phyloP scores from a whole-genome alignment of 305 asterid species.

The Withania somnifera region DNA sequence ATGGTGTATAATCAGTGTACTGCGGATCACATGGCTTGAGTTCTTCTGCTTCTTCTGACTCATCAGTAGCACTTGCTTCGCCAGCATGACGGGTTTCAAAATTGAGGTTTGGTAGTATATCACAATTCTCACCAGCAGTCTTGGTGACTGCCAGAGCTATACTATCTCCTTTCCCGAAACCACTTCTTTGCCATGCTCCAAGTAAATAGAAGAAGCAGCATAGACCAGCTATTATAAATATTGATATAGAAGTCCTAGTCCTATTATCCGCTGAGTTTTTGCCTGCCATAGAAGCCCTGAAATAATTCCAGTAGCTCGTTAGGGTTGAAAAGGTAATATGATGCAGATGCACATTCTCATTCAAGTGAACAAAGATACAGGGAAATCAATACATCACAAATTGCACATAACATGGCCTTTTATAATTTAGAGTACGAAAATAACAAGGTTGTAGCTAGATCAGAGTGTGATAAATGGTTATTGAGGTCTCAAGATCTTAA shows the following conservation, averaged over 20 bases:
- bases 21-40: conserved; percentile 55
- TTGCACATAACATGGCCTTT: neutral
- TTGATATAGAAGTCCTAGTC: conserved; percentile 76
- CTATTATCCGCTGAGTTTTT: conserved; percentile 60
- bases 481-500: neutral
- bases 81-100: conserved; percentile 83
- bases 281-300: conserved; percentile 70
- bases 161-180: conserved; percentile 90
- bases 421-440: neutral
- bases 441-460: neutral
- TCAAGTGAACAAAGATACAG: neutral
- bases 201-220: conserved; percentile 92
- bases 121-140: conserved; percentile 51
- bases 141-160: conserved; percentile 76
- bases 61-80: conserved; percentile 51
- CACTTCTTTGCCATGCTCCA: conserved; percentile 99
- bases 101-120: conserved; percentile 62
- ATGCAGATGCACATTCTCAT: neutral
- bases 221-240: conserved; percentile 76
- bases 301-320: conserved; percentile 19
- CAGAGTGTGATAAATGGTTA: neutral
- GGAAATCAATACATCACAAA: neutral
- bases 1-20: conserved; percentile 86
- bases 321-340: neutral
- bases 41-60: conserved; percentile 30